These are phyloP conservation scores for Eragrostis nindensis DNA, from an alignment of 176 grass and related monocot genomes.

Conservation along the genomic window DNA sequence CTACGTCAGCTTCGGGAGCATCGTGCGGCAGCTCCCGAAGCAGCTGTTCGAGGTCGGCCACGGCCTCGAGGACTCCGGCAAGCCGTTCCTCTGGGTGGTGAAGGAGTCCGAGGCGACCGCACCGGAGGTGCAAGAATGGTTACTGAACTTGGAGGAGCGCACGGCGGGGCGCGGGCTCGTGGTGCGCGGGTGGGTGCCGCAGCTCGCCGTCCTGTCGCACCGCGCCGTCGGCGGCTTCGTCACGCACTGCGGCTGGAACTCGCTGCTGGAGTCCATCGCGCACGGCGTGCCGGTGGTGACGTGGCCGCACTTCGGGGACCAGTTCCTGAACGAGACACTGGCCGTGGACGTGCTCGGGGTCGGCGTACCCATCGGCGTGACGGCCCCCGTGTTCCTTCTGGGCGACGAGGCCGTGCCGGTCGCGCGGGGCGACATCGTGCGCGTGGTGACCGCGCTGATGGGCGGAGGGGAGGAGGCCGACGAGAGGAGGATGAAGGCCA, in stretches of 20 bases:
- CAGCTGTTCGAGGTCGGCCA: slow-evolving; percentile 57
- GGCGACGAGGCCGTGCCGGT: neutral
- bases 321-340: slow-evolving; percentile 48
- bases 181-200: slow-evolving; percentile 27
- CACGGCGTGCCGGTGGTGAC: slow-evolving; percentile 38
- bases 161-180: slow-evolving; percentile 28
- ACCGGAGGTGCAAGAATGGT: slow-evolving; percentile 25
- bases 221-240: slow-evolving; percentile 52
- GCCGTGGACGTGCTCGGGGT: slow-evolving; percentile 35
- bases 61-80: slow-evolving; percentile 43
- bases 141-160: neutral
- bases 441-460: neutral
- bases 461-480: neutral
- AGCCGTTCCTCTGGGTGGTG: slow-evolving; percentile 59
- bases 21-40: neutral
- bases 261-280: slow-evolving; percentile 8
- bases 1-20: slow-evolving; percentile 55
- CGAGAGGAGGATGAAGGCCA: slow-evolving; percentile 21
- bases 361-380: slow-evolving; percentile 22
- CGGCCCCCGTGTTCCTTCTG: neutral
- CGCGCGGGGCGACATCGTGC: neutral
- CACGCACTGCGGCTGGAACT: slow-evolving; percentile 87
- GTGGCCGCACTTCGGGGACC: slow-evolving; percentile 50
- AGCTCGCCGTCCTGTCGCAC: slow-evolving; percentile 16
- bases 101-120: slow-evolving; percentile 30